phyloP scores from a whole-genome alignment of 2,329 filamentous ascomycete genomes.

The Xylaria sp. region DNA sequence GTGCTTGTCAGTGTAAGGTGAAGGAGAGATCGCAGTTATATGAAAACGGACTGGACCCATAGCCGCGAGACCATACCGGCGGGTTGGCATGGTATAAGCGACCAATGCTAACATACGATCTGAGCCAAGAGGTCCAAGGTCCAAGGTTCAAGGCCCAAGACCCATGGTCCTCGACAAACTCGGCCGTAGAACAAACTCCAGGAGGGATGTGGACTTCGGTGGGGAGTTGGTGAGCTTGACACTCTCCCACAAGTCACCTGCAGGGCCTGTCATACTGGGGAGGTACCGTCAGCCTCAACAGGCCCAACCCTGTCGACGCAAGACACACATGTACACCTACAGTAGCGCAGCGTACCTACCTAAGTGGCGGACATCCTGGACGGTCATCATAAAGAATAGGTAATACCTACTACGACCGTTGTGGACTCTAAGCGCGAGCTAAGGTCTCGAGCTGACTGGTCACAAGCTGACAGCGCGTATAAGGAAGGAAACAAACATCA shows the following conservation, averaged over 20 bases:
- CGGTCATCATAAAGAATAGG: constrained; percentile 9
- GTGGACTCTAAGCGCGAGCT: constrained; percentile 15
- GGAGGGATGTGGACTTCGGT: constrained; percentile 20
- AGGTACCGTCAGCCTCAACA: constrained; percentile 17
- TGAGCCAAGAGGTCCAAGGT: constrained; percentile 12
- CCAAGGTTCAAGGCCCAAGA: neutral
- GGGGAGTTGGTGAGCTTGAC: constrained; percentile 16
- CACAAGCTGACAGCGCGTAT: constrained; percentile 13
- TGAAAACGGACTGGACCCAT: constrained; percentile 14
- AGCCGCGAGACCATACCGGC: constrained; percentile 4
- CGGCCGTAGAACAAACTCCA: constrained; percentile 13
- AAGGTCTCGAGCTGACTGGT: constrained; percentile 7
- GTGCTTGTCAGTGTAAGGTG: constrained; percentile 1
- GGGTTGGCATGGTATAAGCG: constrained; percentile 7
- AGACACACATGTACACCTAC: neutral
- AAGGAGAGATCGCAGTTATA: constrained; percentile 14
- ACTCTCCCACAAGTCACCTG: constrained; percentile 13
- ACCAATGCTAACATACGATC: constrained; percentile 13
- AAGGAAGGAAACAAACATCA: constrained; percentile 2
- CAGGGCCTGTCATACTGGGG: constrained; percentile 13
- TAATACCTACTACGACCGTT: constrained; percentile 5
- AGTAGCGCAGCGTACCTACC: neutral
- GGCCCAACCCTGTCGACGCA: constrained; percentile 7
- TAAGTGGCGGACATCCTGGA: constrained; percentile 14
- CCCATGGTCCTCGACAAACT: constrained; percentile 6